Evolutionary conservation across 495 filamentous ascomycete genomes (phyloP).

Genomic region (Niebla homalea): DNA sequence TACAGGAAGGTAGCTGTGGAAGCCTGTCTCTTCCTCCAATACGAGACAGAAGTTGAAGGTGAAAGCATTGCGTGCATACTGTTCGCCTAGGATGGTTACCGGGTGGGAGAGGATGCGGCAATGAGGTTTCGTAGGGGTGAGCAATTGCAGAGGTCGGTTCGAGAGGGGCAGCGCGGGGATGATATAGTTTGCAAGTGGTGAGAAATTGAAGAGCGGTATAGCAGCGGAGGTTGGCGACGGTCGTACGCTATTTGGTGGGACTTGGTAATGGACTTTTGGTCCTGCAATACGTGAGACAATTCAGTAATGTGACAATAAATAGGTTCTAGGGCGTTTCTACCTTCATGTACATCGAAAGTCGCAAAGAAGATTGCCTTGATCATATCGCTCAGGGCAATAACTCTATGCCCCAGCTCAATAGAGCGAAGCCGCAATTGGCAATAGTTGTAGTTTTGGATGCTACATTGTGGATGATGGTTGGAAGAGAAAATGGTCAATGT

Average conservation of each 20-base stretch:
- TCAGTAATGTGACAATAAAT: constrained; percentile 2
- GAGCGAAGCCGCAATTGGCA: no score
- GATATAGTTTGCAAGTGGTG: constrained; percentile 71
- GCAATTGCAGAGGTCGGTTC: constrained; percentile 48
- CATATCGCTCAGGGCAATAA: constrained; percentile 30
- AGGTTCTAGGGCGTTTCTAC: constrained; percentile 20
- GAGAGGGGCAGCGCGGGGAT: constrained; percentile 79
- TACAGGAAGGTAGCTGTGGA: constrained; percentile 62
- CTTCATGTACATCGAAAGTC: constrained; percentile 80
- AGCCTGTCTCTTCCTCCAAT: constrained; percentile 55
- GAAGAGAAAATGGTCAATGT: no score
- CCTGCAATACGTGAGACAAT: constrained; percentile 36
- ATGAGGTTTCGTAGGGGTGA: constrained; percentile 63
- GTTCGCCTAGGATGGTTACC: constrained; percentile 62
- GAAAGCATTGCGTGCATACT: constrained; percentile 85
- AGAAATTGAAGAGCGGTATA: constrained; percentile 66
- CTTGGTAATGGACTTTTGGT: constrained; percentile 50
- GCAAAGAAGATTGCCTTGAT: constrained; percentile 95
- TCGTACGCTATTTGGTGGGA: constrained; percentile 56
- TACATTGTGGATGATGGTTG: no score
- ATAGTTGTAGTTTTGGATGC: no score
- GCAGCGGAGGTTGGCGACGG: constrained; percentile 37
- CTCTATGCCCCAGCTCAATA: no score
- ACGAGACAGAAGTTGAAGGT: constrained; percentile 96
- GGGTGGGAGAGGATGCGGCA: constrained; percentile 81